These are phyloP conservation scores for Hirschfeldia incana DNA, from an alignment of 345 rosid species.

Conservation along the genomic window DNA sequence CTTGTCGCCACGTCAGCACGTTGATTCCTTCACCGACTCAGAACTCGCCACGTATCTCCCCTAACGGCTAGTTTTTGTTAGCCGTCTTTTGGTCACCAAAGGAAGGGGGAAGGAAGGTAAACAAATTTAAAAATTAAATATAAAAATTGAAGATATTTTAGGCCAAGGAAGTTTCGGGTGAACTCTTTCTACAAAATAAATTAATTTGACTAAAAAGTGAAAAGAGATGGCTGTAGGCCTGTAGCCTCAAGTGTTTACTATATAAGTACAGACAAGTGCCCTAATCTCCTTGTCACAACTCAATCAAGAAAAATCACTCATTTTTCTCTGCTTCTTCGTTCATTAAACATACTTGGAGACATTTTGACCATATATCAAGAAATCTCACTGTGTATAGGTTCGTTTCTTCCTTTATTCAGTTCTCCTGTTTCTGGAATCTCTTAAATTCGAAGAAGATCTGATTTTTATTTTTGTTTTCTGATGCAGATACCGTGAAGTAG, in stretches of 20 bases:
- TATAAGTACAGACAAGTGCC: conserved; percentile 20
- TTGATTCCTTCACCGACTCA: conserved; percentile 9
- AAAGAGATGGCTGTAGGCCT: not conserved
- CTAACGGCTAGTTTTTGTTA: conserved; percentile 40
- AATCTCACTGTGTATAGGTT: conserved; percentile 12
- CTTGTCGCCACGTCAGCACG: conserved; percentile 47
- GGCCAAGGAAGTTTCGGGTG: conserved; percentile 23
- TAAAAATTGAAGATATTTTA: conserved; percentile 21
- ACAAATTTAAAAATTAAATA: conserved; percentile 11
- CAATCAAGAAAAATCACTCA: conserved; percentile 23
- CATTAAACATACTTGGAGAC: not conserved
- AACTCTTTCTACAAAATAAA: conserved; percentile 16
- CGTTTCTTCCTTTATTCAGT: not conserved
- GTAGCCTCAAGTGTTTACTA: not conserved
- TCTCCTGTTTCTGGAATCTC: conserved; percentile 12
- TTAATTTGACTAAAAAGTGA: conserved; percentile 1
- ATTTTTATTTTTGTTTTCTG: not conserved
- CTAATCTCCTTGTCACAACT: conserved; percentile 9
- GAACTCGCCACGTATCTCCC: conserved; percentile 45
- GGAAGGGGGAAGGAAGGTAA: not conserved
- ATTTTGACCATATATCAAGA: not conserved
- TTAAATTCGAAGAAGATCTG: conserved; percentile 10
- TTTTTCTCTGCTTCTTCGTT: conserved; percentile 25
- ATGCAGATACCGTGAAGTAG: not conserved
- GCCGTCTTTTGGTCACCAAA: conserved; percentile 33